phyloP scores from a whole-genome alignment of 768 basidiomycete species.

The Hypholoma sublateritium region DNA sequence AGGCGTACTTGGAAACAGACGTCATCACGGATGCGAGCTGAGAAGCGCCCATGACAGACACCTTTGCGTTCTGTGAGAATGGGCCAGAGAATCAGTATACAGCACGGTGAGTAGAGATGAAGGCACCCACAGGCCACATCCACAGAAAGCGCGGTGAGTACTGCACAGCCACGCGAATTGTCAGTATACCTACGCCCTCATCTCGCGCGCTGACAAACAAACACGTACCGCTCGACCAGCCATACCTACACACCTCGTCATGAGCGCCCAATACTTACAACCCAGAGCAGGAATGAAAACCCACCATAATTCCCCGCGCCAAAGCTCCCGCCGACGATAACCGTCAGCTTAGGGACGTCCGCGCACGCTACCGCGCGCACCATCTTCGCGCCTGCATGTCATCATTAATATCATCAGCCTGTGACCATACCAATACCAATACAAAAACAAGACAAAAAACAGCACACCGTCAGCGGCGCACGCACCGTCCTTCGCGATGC shows the following conservation, averaged over 20 bases:
- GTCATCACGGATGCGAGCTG: slow-evolving; percentile 95
- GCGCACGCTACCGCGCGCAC: slow-evolving; percentile 93
- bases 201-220: no score
- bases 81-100: slow-evolving; percentile 4
- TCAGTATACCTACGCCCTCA: no score
- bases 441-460: slow-evolving; percentile 13
- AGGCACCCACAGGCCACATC: slow-evolving; percentile 91
- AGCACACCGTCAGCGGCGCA: no score
- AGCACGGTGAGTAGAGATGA: no score
- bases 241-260: slow-evolving; percentile 61
- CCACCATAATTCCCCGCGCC: slow-evolving; percentile 94
- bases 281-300: slow-evolving; percentile 15
- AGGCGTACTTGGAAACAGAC: slow-evolving; percentile 70
- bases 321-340: slow-evolving; percentile 91
- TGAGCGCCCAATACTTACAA: not conserved
- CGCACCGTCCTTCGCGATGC: slow-evolving; percentile 94
- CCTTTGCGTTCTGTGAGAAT: slow-evolving; percentile 72
- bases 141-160: slow-evolving; percentile 95
- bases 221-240: slow-evolving; percentile 82
- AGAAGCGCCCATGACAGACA: slow-evolving; percentile 93
- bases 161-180: no score
- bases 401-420: no score
- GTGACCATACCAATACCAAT: not conserved
- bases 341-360: slow-evolving; percentile 92
- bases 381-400: slow-evolving; percentile 85